phyloP scores from a whole-genome alignment of 176 grass and related monocot species.

The Panicum miliaceum region DNA sequence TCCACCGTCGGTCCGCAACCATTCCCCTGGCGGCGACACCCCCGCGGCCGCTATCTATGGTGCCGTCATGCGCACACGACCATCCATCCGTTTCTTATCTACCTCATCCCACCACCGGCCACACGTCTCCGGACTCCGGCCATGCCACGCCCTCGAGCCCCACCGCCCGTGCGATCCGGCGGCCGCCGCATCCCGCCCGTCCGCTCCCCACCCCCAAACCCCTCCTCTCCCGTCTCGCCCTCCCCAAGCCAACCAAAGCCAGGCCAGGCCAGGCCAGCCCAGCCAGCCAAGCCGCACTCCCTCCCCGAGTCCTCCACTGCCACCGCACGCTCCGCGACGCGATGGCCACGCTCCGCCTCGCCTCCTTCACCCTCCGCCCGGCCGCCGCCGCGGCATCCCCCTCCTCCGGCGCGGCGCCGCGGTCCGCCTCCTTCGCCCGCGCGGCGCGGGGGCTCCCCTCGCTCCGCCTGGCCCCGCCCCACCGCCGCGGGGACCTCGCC shows the following conservation, averaged over 20 bases:
- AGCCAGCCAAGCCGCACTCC: neutral
- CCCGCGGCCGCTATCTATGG: neutral
- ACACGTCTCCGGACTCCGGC: slow-evolving; percentile 43
- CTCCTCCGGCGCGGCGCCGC: slow-evolving; percentile 31
- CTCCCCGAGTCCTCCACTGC: slow-evolving; percentile 21
- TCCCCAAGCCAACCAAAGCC: slow-evolving; percentile 14
- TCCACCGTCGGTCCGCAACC: too few relatives aligned
- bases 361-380: slow-evolving; percentile 53
- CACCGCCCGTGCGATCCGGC: slow-evolving; percentile 34
- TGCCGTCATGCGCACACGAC: neutral
- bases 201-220: slow-evolving; percentile 39
- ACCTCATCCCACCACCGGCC: slow-evolving; percentile 41
- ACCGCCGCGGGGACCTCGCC: slow-evolving; percentile 50
- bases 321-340: slow-evolving; percentile 38
- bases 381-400: slow-evolving; percentile 28
- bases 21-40: too few relatives aligned
- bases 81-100: slow-evolving; percentile 55
- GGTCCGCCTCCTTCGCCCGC: slow-evolving; percentile 37
- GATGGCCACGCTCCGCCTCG: slow-evolving; percentile 54
- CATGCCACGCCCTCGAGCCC: neutral
- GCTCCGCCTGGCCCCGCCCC: slow-evolving; percentile 50
- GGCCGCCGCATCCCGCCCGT: neutral
- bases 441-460: slow-evolving; percentile 41
- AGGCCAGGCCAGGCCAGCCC: neutral
- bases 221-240: slow-evolving; percentile 3